Percentiles rank a stretch among this genome's conserved stretches.
These are phyloP conservation scores for Pichia occidentalis DNA, from an alignment of 805 yeast species.

Conservation along the genomic window DNA sequence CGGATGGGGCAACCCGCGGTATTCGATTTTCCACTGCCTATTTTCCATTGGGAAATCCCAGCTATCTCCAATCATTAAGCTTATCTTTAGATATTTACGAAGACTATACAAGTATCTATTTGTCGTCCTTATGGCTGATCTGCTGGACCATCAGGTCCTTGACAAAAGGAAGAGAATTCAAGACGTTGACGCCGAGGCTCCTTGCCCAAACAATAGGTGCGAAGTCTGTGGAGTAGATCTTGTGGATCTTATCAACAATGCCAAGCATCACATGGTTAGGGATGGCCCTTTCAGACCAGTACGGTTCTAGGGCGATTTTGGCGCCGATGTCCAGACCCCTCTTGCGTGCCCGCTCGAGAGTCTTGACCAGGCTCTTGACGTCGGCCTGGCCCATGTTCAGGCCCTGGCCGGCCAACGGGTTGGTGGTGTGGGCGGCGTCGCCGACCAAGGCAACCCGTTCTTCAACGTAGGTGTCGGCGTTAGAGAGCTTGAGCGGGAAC, in stretches of 20 bases:
- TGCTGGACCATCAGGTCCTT: slow-evolving; percentile 64
- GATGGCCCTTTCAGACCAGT: slow-evolving; percentile 77
- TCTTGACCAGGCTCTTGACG: slow-evolving; percentile 61
- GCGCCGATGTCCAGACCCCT: slow-evolving; percentile 89
- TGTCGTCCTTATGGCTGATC: slow-evolving; percentile 24
- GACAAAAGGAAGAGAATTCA: slow-evolving; percentile 56
- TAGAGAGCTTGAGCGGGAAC: slow-evolving; percentile 83
- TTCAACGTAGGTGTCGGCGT: slow-evolving; percentile 81
- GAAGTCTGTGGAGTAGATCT: slow-evolving; percentile 68
- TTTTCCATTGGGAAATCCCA: no score
- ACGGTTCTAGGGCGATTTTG: slow-evolving; percentile 74
- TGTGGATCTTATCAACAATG: slow-evolving; percentile 86
- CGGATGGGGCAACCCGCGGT: no score
- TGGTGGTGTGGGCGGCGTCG: slow-evolving; percentile 97
- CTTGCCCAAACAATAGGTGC: slow-evolving; percentile 70
- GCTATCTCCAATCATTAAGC: no score
- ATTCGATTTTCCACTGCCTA: no score
- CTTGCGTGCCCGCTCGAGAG: slow-evolving; percentile 60
- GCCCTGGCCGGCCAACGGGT: slow-evolving; percentile 97
- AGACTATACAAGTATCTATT: no score
- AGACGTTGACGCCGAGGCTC: slow-evolving; percentile 64
- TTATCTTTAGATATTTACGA: no score
- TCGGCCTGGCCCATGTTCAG: slow-evolving; percentile 96
- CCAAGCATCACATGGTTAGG: slow-evolving; percentile 77
- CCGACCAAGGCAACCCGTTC: slow-evolving; percentile 91